phyloP scores from a whole-genome alignment of 306 rosid species.

The Quercus cerris region DNA sequence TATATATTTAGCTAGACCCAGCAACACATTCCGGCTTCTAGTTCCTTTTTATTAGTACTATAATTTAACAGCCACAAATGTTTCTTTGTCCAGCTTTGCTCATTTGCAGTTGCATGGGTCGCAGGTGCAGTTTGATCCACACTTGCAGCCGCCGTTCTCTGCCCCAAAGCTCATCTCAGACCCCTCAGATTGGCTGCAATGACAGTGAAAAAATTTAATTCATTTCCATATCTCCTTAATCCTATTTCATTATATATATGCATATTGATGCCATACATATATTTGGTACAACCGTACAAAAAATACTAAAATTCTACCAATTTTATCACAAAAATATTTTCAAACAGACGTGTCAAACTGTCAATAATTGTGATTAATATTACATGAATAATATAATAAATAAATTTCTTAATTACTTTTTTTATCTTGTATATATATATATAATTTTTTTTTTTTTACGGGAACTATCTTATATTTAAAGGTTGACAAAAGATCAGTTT shows the following conservation, averaged over 20 bases:
- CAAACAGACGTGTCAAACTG: too few relatives aligned
- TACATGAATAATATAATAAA: too few relatives aligned
- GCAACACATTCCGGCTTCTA: background rate
- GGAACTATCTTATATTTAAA: too few relatives aligned
- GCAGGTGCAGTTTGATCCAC: constrained; percentile 28
- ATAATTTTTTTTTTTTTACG: too few relatives aligned
- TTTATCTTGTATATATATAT: too few relatives aligned
- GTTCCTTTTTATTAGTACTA: background rate
- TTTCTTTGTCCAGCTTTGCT: background rate
- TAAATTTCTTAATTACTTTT: too few relatives aligned
- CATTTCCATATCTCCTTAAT: background rate
- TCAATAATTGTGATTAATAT: too few relatives aligned
- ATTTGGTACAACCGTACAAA: too few relatives aligned
- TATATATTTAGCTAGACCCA: background rate
- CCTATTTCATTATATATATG: background rate
- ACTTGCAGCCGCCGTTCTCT: constrained; percentile 28
- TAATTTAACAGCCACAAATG: background rate
- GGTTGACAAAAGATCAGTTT: too few relatives aligned
- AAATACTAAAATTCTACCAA: too few relatives aligned
- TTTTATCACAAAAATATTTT: too few relatives aligned
- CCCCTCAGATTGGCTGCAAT: background rate
- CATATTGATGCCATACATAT: too few relatives aligned
- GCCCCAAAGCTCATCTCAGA: constrained; percentile 39
- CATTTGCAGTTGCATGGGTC: constrained; percentile 28
- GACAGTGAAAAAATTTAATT: background rate